phyloP scores from a whole-genome alignment of 1,139 yeast genomes.

The Eremothecium cymbalariae region DNA sequence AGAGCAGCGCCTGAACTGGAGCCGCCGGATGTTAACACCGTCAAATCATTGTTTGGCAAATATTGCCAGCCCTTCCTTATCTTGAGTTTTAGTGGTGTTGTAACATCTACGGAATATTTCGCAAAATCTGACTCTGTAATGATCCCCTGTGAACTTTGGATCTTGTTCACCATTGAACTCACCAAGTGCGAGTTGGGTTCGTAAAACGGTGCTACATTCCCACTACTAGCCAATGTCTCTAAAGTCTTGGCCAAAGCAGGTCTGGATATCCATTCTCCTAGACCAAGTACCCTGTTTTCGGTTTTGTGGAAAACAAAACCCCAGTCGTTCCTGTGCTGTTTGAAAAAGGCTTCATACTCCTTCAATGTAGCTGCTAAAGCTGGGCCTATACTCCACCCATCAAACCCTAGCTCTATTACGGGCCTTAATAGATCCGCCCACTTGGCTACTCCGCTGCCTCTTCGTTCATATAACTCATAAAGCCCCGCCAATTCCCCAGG shows the following conservation, averaged over 20 bases:
- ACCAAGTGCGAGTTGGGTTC: slow-evolving; percentile 78
- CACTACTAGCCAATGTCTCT: slow-evolving; percentile 59
- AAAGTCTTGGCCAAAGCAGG: slow-evolving; percentile 60
- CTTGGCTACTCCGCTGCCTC: slow-evolving; percentile 59
- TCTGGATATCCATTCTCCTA: slow-evolving; percentile 56
- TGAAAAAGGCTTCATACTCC: slow-evolving; percentile 33
- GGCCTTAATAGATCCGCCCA: slow-evolving; percentile 78
- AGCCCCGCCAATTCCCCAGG: slow-evolving; percentile 90
- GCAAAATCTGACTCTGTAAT: slow-evolving; percentile 56
- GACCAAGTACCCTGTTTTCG: slow-evolving; percentile 31
- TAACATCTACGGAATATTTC: slow-evolving; percentile 47
- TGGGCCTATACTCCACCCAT: slow-evolving; percentile 56
- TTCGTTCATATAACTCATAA: slow-evolving; percentile 47
- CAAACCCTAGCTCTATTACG: slow-evolving; percentile 55
- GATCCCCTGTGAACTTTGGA: slow-evolving; percentile 51
- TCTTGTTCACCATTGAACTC: slow-evolving; percentile 40
- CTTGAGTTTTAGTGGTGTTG: slow-evolving; percentile 44
- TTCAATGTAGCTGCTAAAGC: slow-evolving; percentile 42
- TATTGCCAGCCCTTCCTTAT: slow-evolving; percentile 22
- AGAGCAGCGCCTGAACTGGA: slow-evolving; percentile 81
- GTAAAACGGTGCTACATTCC: slow-evolving; percentile 69
- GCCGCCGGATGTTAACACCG: slow-evolving; percentile 63
- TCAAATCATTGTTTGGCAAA: slow-evolving; percentile 38
- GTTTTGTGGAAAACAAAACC: slow-evolving; percentile 39
- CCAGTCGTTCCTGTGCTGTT: slow-evolving; percentile 41